A percentile compares a stretch with the other conserved stretches of the same genome.
These are phyloP conservation scores for Arthrocladium fulminans DNA, from an alignment of 2,329 filamentous ascomycete genomes.

Conservation along the genomic window DNA sequence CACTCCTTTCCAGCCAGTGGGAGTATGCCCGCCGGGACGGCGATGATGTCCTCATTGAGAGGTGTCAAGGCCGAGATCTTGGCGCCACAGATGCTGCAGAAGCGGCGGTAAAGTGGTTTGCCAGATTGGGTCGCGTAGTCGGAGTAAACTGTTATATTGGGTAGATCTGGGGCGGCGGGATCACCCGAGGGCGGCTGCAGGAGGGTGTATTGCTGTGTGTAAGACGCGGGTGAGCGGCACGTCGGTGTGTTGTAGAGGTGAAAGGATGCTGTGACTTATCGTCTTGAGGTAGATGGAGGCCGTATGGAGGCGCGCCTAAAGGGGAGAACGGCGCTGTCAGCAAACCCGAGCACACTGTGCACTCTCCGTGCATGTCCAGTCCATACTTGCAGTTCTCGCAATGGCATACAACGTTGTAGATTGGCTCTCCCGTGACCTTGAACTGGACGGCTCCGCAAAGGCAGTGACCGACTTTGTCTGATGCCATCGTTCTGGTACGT, in stretches of 20 bases:
- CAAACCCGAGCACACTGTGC: neutral
- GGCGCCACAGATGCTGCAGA: slow-evolving; percentile 15
- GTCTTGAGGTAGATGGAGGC: slow-evolving; percentile 14
- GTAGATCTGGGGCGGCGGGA: neutral
- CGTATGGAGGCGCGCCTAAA: slow-evolving; percentile 14
- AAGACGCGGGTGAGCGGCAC: neutral
- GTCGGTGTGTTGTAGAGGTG: neutral
- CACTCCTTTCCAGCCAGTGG: slow-evolving; percentile 5
- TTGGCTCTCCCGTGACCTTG: slow-evolving; percentile 13
- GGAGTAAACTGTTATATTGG: slow-evolving; percentile 11
- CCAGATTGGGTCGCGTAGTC: slow-evolving; percentile 14
- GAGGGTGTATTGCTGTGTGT: slow-evolving; percentile 12
- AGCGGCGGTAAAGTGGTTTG: slow-evolving; percentile 12
- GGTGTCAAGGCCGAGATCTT: slow-evolving; percentile 15
- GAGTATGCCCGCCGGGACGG: slow-evolving; percentile 14
- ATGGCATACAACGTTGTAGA: slow-evolving; percentile 17
- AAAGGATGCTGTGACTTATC: slow-evolving; percentile 1
- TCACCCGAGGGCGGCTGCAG: slow-evolving; percentile 6
- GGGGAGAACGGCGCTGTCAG: neutral
- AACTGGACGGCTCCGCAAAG: slow-evolving; percentile 15
- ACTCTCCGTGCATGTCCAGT: neutral
- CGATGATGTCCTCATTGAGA: slow-evolving; percentile 15
- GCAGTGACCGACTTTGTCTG: slow-evolving; percentile 10
- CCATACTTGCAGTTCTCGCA: slow-evolving; percentile 17
- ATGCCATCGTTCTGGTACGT: no score